phyloP scores from a whole-genome alignment of 2,329 filamentous ascomycete genomes.

The Phoma herbarum region DNA sequence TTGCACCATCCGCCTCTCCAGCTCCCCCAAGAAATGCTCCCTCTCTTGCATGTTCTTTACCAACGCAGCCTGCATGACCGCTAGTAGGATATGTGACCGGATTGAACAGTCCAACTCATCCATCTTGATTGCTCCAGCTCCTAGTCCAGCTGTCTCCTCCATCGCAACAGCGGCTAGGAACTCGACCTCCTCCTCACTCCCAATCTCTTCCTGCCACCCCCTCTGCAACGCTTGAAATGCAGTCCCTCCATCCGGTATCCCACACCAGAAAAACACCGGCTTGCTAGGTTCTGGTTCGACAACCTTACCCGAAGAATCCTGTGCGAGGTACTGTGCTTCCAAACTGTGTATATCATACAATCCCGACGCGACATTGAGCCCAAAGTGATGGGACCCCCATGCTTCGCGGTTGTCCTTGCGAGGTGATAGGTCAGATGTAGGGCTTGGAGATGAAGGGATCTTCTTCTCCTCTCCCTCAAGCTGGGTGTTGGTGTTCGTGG shows the following conservation, averaged over 20 bases:
- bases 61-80: slow-evolving; percentile 22
- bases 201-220: slow-evolving; percentile 24
- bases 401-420: slow-evolving; percentile 22
- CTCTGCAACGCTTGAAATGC: slow-evolving; percentile 18
- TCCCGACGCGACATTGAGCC: slow-evolving; percentile 21
- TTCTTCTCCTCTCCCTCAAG: slow-evolving; percentile 14
- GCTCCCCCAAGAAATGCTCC: slow-evolving; percentile 21
- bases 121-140: slow-evolving; percentile 23
- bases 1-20: slow-evolving; percentile 21
- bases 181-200: slow-evolving; percentile 23
- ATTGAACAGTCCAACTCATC: slow-evolving; percentile 24
- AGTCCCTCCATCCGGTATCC: slow-evolving; percentile 23
- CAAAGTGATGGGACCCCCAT: slow-evolving; percentile 21
- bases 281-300: slow-evolving; percentile 21
- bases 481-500: slow-evolving; percentile 10
- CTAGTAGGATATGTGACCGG: slow-evolving; percentile 24
- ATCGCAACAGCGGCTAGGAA: slow-evolving; percentile 24
- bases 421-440: slow-evolving; percentile 21
- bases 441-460: slow-evolving; percentile 13
- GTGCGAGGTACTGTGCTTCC: slow-evolving; percentile 21
- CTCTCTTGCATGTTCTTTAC: slow-evolving; percentile 24
- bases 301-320: slow-evolving; percentile 18
- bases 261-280: slow-evolving; percentile 21
- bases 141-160: slow-evolving; percentile 22
- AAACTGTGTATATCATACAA: slow-evolving; percentile 23